Conservation (phyloP, 1,284 basidiomycete genomes). For the Cryptococcus hybrid region DNA sequence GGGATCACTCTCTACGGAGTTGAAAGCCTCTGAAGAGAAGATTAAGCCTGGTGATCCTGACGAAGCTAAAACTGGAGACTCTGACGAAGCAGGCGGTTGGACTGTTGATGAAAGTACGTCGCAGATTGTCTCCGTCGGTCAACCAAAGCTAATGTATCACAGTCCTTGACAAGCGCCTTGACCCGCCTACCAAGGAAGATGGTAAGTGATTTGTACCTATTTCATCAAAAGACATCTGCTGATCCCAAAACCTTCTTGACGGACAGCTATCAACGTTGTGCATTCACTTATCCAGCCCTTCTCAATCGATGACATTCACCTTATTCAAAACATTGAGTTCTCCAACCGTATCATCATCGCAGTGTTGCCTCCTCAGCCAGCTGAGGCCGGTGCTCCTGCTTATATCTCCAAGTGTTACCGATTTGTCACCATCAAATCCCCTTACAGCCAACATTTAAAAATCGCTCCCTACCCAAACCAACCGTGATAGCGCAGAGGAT, state of each 20-base stretch:
- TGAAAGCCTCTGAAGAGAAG: no score
- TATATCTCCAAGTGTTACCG: slow-evolving; percentile 16
- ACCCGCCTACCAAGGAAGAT: no score
- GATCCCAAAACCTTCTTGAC: background rate
- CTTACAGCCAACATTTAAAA: slow-evolving; percentile 29
- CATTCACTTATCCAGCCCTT: background rate
- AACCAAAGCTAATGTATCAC: no score
- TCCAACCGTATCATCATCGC: slow-evolving; percentile 24
- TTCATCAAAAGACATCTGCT: background rate
- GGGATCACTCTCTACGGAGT: no score
- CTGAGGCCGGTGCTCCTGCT: background rate
- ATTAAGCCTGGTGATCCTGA: no score
- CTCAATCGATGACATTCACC: slow-evolving; percentile 1
- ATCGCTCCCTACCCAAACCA: slow-evolving; percentile 18
- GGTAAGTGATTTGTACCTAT: no score
- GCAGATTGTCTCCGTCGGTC: no score
- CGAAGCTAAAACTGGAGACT: no score
- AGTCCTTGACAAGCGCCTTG: no score
- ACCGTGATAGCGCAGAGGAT: slow-evolving; percentile 6
- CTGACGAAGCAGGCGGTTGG: no score
- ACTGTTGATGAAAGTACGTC: no score
- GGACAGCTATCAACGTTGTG: background rate
- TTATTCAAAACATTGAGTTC: slow-evolving; percentile 31
- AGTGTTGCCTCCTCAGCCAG: slow-evolving; percentile 7
- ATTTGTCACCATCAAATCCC: slow-evolving; percentile 26